Evolutionary conservation across 1,284 basidiomycete genomes (phyloP).

Genomic region (Schizophyllum commune): DNA sequence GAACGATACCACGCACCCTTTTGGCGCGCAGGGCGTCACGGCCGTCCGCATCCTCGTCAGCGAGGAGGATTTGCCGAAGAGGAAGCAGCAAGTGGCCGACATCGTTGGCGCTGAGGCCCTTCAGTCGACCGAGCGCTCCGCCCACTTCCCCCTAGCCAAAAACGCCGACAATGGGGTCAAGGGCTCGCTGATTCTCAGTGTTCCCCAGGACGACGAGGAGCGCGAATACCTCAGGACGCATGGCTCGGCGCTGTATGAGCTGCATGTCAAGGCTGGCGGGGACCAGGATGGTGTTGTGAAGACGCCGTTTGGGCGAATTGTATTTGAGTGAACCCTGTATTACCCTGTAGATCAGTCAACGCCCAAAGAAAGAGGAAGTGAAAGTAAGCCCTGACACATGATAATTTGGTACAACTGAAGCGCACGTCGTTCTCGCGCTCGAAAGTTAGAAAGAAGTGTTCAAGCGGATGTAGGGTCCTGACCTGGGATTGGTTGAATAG

Average conservation of each 20-base stretch:
- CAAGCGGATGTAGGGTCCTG: too few species aligned
- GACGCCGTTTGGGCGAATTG: neutral
- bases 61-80: conserved; percentile 21
- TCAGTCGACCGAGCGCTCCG: neutral
- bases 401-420: too few species aligned
- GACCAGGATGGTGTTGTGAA: neutral
- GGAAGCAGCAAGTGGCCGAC: neutral
- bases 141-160: neutral
- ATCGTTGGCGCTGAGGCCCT: neutral
- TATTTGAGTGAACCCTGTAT: too few species aligned
- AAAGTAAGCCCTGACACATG: too few species aligned
- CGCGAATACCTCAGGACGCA: neutral
- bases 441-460: too few species aligned
- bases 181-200: neutral
- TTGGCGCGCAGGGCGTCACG: neutral
- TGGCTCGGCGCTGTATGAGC: neutral
- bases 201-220: neutral
- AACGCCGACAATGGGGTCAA: neutral
- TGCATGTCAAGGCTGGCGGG: neutral
- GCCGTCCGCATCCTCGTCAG: conserved; percentile 7
- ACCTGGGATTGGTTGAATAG: too few species aligned
- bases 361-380: too few species aligned
- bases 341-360: too few species aligned
- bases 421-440: too few species aligned
- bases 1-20: neutral